Percentiles rank a stretch among this genome's conserved stretches.
Evolutionary conservation across 108 stramenopile genomes (phyloP).

Genomic region (Mayamaea pseudoterrestris): DNA sequence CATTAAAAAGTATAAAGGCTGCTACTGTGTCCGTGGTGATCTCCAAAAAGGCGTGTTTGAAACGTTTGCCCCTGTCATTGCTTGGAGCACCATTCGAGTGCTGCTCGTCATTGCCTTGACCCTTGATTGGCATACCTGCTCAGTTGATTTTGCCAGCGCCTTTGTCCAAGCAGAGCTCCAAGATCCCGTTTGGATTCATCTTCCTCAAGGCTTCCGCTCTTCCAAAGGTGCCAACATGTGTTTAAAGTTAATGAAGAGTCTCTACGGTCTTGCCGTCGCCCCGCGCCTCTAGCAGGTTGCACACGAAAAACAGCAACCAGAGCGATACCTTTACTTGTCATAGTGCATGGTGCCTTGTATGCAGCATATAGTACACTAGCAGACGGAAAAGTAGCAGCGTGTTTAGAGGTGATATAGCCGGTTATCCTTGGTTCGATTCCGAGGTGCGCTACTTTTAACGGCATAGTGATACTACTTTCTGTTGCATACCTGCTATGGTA

Average conservation of each 20-base stretch:
- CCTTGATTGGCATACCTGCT: slow-evolving; percentile 8
- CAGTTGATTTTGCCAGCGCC: slow-evolving; percentile 10
- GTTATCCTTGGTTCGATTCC: too few species aligned
- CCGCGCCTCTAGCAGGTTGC: slow-evolving; percentile 16
- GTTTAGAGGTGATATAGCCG: too few species aligned
- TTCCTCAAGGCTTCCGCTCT: slow-evolving; percentile 3
- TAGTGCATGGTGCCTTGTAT: too few species aligned
- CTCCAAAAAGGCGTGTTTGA: slow-evolving; percentile 25
- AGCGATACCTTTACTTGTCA: too few species aligned
- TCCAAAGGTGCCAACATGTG: slow-evolving; percentile 12
- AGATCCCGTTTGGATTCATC: slow-evolving; percentile 10
- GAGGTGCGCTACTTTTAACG: too few species aligned
- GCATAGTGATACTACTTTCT: too few species aligned
- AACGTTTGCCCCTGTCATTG: slow-evolving; percentile 28
- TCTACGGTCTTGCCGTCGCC: slow-evolving; percentile 26
- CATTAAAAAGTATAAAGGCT: slow-evolving; percentile 26
- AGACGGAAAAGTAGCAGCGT: too few species aligned
- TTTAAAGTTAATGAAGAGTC: slow-evolving; percentile 16
- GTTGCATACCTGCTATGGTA: too few species aligned
- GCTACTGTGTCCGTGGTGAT: slow-evolving; percentile 29
- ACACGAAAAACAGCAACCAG: too few species aligned
- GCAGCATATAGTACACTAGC: too few species aligned
- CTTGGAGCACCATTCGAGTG: slow-evolving; percentile 23
- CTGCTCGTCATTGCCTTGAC: slow-evolving; percentile 9
- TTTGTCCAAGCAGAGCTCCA: slow-evolving; percentile 17